A percentile compares a stretch with the other conserved stretches of the same genome.
Evolutionary conservation across 2,329 filamentous ascomycete genomes (phyloP).

Genomic region (Hypoxylon sp.): DNA sequence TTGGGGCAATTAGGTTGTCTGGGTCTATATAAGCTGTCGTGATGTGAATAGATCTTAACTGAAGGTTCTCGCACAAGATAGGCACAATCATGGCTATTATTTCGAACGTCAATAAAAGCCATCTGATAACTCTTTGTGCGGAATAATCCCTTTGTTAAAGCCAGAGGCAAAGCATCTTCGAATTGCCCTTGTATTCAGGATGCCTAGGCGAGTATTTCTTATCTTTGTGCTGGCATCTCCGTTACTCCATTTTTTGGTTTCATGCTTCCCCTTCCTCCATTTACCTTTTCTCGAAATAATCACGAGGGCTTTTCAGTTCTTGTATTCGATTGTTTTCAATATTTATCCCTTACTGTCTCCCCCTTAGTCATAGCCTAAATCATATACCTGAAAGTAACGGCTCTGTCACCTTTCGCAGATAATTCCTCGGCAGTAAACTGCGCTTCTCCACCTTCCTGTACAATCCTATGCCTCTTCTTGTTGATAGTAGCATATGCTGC

Average conservation of each 20-base stretch:
- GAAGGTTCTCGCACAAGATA: not conserved
- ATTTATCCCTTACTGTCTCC: not conserved
- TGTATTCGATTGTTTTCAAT: slow-evolving; percentile 7
- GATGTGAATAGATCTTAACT: not conserved
- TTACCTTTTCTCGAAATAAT: not conserved
- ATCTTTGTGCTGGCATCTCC: slow-evolving; percentile 9
- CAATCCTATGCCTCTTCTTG: slow-evolving; percentile 65
- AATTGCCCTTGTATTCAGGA: not conserved
- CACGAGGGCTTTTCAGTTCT: not conserved
- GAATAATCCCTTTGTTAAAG: slow-evolving; percentile 17
- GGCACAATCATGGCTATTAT: not conserved
- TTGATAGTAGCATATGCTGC: slow-evolving; percentile 72
- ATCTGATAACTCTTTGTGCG: not conserved
- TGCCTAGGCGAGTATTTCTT: not conserved
- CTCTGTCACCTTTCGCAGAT: slow-evolving; percentile 71
- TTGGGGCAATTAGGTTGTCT: not conserved
- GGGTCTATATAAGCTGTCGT: slow-evolving; percentile 3
- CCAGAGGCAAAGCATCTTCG: not conserved
- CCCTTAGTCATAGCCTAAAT: slow-evolving; percentile 52
- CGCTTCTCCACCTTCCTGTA: slow-evolving; percentile 61
- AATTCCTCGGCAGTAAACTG: slow-evolving; percentile 63
- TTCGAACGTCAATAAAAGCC: not conserved
- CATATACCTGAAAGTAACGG: slow-evolving; percentile 75
- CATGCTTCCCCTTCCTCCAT: slow-evolving; percentile 3
- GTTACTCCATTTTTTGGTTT: slow-evolving; percentile 4